Conservation (phyloP, 1,284 basidiomycete genomes). For the Athelia sp. region DNA sequence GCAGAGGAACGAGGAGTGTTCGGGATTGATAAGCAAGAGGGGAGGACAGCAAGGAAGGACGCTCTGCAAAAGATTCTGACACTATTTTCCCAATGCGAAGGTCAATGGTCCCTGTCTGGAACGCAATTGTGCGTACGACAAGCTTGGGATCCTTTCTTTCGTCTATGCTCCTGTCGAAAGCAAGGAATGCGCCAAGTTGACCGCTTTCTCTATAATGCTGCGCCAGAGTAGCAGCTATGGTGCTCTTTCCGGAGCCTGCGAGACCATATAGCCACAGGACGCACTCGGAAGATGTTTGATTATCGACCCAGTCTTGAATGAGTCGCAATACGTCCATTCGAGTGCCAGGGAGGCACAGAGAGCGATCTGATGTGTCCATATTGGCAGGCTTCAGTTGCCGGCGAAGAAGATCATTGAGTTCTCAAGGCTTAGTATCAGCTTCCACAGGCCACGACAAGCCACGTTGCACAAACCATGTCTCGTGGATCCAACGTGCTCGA, state of each 20-base stretch:
- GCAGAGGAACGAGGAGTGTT: conserved; percentile 1
- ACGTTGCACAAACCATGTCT: too few species aligned
- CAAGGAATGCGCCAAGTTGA: conserved; percentile 13
- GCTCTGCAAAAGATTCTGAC: background rate
- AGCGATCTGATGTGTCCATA: background rate
- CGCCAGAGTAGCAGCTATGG: conserved; percentile 13
- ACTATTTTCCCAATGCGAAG: conserved; percentile 2
- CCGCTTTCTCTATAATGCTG: background rate
- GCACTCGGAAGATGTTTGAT: conserved; percentile 4
- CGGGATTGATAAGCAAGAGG: background rate
- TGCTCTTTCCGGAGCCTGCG: too few species aligned
- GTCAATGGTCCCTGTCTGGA: conserved; percentile 12
- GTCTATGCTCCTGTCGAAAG: conserved; percentile 7
- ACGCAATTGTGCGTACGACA: conserved; percentile 13
- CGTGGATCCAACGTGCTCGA: too few species aligned
- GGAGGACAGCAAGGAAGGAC: conserved; percentile 1
- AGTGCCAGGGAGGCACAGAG: background rate
- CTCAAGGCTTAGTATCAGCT: too few species aligned
- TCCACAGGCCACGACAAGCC: too few species aligned
- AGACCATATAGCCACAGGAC: conserved; percentile 15
- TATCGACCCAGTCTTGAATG: conserved; percentile 11
- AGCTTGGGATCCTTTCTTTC: conserved; percentile 6
- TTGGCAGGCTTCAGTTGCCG: background rate
- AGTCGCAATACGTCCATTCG: background rate
- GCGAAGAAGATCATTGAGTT: too few species aligned